Base-by-base conservation (phyloP, 2,329 filamentous ascomycete species). In the Xylaria sp. region DNA sequence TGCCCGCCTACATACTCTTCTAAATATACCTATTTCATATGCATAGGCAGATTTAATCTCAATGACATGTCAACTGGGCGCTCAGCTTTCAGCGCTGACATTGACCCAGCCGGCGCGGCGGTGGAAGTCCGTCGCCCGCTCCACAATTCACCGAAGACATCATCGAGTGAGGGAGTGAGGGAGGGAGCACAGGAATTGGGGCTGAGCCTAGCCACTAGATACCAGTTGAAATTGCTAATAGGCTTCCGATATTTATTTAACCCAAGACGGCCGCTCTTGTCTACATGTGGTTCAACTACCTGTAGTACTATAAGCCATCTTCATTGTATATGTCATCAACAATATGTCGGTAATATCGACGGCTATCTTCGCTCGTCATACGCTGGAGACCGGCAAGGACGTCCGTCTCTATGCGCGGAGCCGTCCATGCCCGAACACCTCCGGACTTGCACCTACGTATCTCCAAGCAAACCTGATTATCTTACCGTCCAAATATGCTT, bases 401-500 rank as follows among this genome's bases (percentile, higher is more conserved):
- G 80, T 81, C 72, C 84, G 82, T 65, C 80, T 83, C 36, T 83
- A 79, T 48, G 82, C 81, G 72, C 84, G 81, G 67, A 73, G 75
- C 53, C 81, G 81, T 70, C 75, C 84, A 45, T 81, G 78, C 53
- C 78, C 77, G 39, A 78, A 80, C 21, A 90, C 88, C 0, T 82
- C 86, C 0, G 86, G 88, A 12, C 78, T 88, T 1, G 85, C 88
- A 2, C 85, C 85, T 0, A 82, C 81, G 12, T 83, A 85, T 72
- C 78, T 90, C 14, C 88, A 90, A 80, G 88, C 88, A 47, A 91
- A 91, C 72, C 81, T 91, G 45, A 82, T 91, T 47, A 81, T 90
- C 11, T 81, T 91, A 0, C 88, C 88, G 0, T 84, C 83, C 1
- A 77, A 79, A 36, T 87, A 89, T 75, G 88, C 88, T 12, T 60